These are phyloP conservation scores for Oryza brachyantha DNA, from an alignment of 176 grass and related monocot genomes.

Conservation along the genomic window DNA sequence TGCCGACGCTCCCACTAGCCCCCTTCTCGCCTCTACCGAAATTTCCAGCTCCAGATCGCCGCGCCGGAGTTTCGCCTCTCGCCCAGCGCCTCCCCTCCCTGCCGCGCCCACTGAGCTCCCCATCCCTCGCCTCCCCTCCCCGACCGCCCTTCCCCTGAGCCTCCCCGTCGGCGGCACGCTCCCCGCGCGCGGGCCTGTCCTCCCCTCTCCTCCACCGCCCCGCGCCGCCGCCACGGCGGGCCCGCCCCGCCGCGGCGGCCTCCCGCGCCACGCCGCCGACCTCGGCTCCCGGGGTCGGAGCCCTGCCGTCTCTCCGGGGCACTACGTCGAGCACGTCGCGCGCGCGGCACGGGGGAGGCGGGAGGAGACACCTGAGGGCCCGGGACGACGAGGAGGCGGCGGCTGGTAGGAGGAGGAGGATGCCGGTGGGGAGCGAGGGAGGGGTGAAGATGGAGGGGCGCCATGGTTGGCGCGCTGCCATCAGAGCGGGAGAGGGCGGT, in stretches of 20 bases:
- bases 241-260: background rate
- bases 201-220: conserved; percentile 25
- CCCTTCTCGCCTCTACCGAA: background rate
- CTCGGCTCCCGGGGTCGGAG: background rate
- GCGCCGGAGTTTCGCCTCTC: conserved; percentile 6
- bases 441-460: too few species aligned
- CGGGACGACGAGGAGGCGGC: background rate
- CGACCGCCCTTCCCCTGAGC: background rate
- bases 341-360: background rate
- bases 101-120: background rate
- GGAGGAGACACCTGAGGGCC: background rate
- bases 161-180: background rate
- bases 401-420: background rate
- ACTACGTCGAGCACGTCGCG: conserved; percentile 18
- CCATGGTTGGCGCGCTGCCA: too few species aligned
- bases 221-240: background rate
- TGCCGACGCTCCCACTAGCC: conserved; percentile 9
- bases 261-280: background rate
- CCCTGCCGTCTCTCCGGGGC: background rate
- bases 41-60: background rate
- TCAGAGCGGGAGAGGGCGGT: too few species aligned
- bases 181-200: conserved; percentile 1
- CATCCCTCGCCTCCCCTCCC: background rate
- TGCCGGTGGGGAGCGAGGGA: background rate
- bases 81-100: background rate